Percentiles rank a stretch among this genome's conserved stretches.
Evolutionary conservation across 1,139 yeast species (phyloP).

Genomic region (Sugiyamaella castrensis): DNA sequence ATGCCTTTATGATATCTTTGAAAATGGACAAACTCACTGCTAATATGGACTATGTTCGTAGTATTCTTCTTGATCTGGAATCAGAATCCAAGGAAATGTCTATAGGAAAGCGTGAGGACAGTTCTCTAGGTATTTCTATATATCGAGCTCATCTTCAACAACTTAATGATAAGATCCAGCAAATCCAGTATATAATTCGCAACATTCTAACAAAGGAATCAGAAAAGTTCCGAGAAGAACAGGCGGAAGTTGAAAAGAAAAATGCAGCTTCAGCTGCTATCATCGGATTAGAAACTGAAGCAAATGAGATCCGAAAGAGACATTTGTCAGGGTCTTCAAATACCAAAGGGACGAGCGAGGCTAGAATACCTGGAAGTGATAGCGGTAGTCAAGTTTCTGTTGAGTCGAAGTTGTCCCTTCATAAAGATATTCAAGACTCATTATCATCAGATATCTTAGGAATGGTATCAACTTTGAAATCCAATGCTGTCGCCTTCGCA

Average conservation of each 20-base stretch:
- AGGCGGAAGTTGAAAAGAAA: slow-evolving; percentile 10
- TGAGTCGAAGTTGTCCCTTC: slow-evolving; percentile 30
- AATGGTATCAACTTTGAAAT: slow-evolving; percentile 50
- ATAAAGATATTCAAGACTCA: slow-evolving; percentile 41
- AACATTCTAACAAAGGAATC: slow-evolving; percentile 19
- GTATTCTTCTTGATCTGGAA: slow-evolving; percentile 26
- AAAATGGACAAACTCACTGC: slow-evolving; percentile 24
- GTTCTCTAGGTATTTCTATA: not conserved
- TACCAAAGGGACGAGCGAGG: not conserved
- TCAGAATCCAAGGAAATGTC: not conserved
- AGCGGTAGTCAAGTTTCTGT: not conserved
- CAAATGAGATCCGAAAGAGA: not conserved
- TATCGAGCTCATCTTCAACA: slow-evolving; percentile 20
- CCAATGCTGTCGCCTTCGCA: slow-evolving; percentile 45
- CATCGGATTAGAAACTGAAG: not conserved
- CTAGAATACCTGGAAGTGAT: not conserved
- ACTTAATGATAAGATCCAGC: slow-evolving; percentile 25
- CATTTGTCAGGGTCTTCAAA: not conserved
- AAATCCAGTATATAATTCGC: slow-evolving; percentile 21
- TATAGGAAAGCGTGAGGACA: not conserved
- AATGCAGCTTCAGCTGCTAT: not conserved
- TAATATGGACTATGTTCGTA: slow-evolving; percentile 28
- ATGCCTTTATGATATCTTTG: slow-evolving; percentile 24
- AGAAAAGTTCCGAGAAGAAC: slow-evolving; percentile 8
- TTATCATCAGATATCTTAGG: slow-evolving; percentile 47